A percentile compares a stretch with the other conserved stretches of the same genome.
Evolutionary conservation across 2,329 filamentous ascomycete species (phyloP).

Genomic region (Colletotrichum camelliae): DNA sequence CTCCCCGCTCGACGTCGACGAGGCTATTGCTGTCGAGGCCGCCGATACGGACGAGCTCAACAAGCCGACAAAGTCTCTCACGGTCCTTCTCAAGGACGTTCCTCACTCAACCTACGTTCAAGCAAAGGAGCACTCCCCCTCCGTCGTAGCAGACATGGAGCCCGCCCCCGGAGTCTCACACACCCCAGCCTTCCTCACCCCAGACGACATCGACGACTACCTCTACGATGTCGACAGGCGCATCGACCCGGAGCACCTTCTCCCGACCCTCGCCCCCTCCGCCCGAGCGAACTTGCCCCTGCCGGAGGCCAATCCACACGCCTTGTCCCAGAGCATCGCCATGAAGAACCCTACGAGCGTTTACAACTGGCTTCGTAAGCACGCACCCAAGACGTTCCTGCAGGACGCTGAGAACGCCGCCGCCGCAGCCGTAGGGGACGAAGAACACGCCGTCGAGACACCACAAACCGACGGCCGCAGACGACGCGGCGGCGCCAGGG

Average conservation of each 20-base stretch:
- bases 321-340: constrained; percentile 40
- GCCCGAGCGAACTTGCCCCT: constrained; percentile 33
- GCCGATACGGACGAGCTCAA: constrained; percentile 41
- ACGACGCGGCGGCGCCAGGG: constrained; percentile 22
- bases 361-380: constrained; percentile 91
- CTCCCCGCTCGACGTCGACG: constrained; percentile 35
- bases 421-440: constrained; percentile 38
- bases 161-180: constrained; percentile 57
- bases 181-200: constrained; percentile 70
- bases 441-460: constrained; percentile 40
- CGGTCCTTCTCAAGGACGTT: constrained; percentile 55
- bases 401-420: constrained; percentile 69
- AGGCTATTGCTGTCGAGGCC: background rate
- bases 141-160: constrained; percentile 54
- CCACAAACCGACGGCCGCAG: constrained; percentile 27
- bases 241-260: constrained; percentile 47
- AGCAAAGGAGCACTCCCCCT: constrained; percentile 68
- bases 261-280: constrained; percentile 58
- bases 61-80: constrained; percentile 54
- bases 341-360: constrained; percentile 84
- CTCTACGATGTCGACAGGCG: constrained; percentile 66
- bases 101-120: constrained; percentile 57
- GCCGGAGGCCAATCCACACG: constrained; percentile 37
- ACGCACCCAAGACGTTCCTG: constrained; percentile 84
- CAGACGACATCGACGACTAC: constrained; percentile 77